Evolutionary conservation across 1,139 yeast species (phyloP).

Genomic region (Blastobotrys aristatus): DNA sequence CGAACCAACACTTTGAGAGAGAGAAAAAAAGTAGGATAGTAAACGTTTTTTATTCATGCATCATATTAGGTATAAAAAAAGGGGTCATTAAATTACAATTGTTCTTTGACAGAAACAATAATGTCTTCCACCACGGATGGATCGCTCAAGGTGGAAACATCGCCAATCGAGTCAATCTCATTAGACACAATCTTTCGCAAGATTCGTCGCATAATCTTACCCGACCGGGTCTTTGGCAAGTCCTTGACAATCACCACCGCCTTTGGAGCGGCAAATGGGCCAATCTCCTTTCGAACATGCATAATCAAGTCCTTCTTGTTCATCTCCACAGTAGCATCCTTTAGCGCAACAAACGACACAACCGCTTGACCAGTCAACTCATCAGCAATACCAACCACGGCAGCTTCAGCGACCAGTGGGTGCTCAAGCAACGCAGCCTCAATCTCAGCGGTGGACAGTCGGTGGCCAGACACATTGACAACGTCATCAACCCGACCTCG

Average conservation of each 20-base stretch:
- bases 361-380: constrained; percentile 98
- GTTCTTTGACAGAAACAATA: constrained; percentile 39
- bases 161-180: constrained; percentile 93
- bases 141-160: constrained; percentile 83
- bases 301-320: constrained; percentile 78
- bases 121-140: constrained; percentile 80
- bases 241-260: constrained; percentile 80
- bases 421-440: constrained; percentile 88
- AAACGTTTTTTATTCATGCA: too few species aligned
- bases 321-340: constrained; percentile 52
- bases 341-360: constrained; percentile 86
- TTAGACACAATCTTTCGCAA: constrained; percentile 85
- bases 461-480: constrained; percentile 95
- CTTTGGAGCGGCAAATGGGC: constrained; percentile 98
- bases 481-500: constrained; percentile 99
- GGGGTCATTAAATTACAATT: constrained; percentile 12
- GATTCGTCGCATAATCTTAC: constrained; percentile 98
- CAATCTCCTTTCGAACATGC: constrained; percentile 90
- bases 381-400: constrained; percentile 91
- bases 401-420: constrained; percentile 79
- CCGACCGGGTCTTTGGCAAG: constrained; percentile 96
- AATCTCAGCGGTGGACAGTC: constrained; percentile 94
- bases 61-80: too few species aligned
- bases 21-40: too few species aligned
- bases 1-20: too few species aligned